Conservation (phyloP, 768 basidiomycete genomes). For the Rhizopogon vinicolor region DNA sequence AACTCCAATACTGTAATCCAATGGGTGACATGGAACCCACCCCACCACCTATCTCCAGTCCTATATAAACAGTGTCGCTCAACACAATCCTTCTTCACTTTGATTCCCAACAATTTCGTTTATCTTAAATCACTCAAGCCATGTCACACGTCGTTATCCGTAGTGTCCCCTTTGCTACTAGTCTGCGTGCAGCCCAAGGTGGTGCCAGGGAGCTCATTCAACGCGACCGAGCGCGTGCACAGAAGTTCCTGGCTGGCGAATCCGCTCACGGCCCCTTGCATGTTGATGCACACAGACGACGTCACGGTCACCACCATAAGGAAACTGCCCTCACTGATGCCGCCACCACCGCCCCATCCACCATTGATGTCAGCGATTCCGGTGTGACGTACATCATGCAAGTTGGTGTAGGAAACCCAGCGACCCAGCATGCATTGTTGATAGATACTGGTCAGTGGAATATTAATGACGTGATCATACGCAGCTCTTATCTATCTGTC, state of each 20-base stretch:
- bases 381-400: slow-evolving; percentile 48
- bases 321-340: neutral
- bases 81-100: neutral
- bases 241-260: slow-evolving; percentile 49
- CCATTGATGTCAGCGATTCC: slow-evolving; percentile 50
- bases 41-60: neutral
- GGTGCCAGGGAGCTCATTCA: slow-evolving; percentile 42
- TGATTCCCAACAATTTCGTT: neutral
- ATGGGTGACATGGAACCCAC: neutral
- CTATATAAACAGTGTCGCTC: slow-evolving; percentile 15
- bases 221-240: slow-evolving; percentile 46
- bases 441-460: slow-evolving; percentile 44
- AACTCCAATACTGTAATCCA: neutral
- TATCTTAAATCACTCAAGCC: slow-evolving; percentile 1
- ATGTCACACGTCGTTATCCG: slow-evolving; percentile 36
- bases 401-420: slow-evolving; percentile 44
- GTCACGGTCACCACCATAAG: slow-evolving; percentile 21
- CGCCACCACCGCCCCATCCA: too few species aligned
- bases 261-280: slow-evolving; percentile 50
- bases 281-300: slow-evolving; percentile 19
- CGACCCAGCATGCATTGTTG: slow-evolving; percentile 43
- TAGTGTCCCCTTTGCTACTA: slow-evolving; percentile 37
- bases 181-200: slow-evolving; percentile 8
- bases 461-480: neutral
- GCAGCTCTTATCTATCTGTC: neutral